These are phyloP conservation scores for Cyclocybe cylindracea DNA, from an alignment of 768 basidiomycete genomes.

Conservation along the genomic window DNA sequence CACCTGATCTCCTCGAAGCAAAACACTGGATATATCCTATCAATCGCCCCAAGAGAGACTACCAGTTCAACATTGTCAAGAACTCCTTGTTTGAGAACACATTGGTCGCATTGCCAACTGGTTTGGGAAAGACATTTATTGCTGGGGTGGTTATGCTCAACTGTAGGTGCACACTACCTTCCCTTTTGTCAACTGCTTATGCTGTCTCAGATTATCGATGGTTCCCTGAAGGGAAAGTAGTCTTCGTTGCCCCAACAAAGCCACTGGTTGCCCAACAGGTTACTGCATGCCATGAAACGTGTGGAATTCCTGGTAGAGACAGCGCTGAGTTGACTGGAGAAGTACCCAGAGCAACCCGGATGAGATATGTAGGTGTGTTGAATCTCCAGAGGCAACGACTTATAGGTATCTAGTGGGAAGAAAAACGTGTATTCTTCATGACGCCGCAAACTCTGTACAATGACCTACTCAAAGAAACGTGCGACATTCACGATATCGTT, in stretches of 20 bases:
- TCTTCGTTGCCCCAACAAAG: conserved; percentile 96
- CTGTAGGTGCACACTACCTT: conserved; percentile 45
- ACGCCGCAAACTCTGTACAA: conserved; percentile 94
- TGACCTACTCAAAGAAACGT: conserved; percentile 71
- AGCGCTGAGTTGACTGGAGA: conserved; percentile 88
- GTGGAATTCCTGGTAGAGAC: conserved; percentile 88
- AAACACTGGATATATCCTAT: conserved; percentile 92
- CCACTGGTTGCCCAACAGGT: conserved; percentile 96
- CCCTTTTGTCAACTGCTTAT: not conserved
- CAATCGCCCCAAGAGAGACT: conserved; percentile 86
- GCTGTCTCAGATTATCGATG: conserved; percentile 76
- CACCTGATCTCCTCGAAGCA: conserved; percentile 73
- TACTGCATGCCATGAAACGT: conserved; percentile 87
- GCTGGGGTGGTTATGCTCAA: conserved; percentile 97
- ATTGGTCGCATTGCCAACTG: conserved; percentile 92
- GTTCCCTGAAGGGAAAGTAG: conserved; percentile 89
- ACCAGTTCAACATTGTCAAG: conserved; percentile 92
- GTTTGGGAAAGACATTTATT: conserved; percentile 97
- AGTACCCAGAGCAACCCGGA: conserved; percentile 52
- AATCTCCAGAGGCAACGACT: not conserved
- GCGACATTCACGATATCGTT: conserved; percentile 80
- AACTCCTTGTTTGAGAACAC: conserved; percentile 89
- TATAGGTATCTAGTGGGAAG: conserved; percentile 57
- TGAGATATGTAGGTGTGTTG: conserved; percentile 52
- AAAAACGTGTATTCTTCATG: conserved; percentile 91